Base-by-base conservation (phyloP, 371 early-diverging fungal genomes). In the Choanephora cucurbitarum region DNA sequence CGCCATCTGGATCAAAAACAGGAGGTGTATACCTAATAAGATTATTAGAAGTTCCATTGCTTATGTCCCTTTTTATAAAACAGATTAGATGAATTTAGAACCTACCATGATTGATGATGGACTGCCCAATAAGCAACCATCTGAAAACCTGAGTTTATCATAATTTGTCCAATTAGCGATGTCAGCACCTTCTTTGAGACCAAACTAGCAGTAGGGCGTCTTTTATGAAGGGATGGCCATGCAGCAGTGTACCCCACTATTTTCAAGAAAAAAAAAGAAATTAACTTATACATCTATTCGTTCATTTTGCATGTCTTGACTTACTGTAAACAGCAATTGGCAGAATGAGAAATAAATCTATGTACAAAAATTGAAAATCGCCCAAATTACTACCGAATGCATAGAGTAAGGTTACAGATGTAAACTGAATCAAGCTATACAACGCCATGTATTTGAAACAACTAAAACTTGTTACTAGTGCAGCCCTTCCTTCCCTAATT, bases 401-500 rank as follows among this genome's bases (percentile, higher is more conserved):
- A 72, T 97, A 97, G 45, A 97, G 73, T 18, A 98, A 69, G 19
- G 91, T 89, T 33, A 97, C 93, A 13, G 92, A 82, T 8, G 92
- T 89, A 70, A 96, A 99, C 64, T 96, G 92, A 56, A 94, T 91
- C 41, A 95, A 78, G 59, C 91, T 91, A 68, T 95, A 93, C 17
- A 94, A 72, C 18, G 94, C 92, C 92, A 99, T 97, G 75, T 88
- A 99, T 75, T 98, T 96, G 87, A 99, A 99, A 68, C 95, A 96
- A 59, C 92, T 89, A 61, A 99, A 96, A 51, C 94, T 93, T 5
- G 99, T 99, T 24, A 97, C 97, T 52, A 99, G 80, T 1, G 99
- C 95, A 9, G 97, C 96, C 17, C 99, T 86, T 24, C 99, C 99
- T 68, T 99, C 99, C 61, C 91, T 90, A 47, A n/a, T n/a, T n/a